Evolutionary conservation across 352 stramenopile genomes (phyloP).

Genomic region (Phytophthora cryptogea): DNA sequence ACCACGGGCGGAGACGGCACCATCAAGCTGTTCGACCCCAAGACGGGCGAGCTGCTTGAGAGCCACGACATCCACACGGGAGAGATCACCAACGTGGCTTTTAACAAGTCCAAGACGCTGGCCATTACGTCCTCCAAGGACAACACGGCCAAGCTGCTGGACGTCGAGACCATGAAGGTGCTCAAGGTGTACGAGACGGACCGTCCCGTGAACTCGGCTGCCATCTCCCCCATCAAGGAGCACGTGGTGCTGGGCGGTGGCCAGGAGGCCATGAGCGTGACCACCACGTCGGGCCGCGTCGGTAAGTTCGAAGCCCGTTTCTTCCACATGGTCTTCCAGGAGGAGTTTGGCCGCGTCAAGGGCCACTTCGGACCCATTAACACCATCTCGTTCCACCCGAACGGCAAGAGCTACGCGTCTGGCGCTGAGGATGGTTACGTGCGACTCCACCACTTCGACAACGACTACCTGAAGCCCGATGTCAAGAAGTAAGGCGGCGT

Average conservation of each 20-base stretch:
- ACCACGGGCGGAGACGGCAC: slow-evolving; percentile 82
- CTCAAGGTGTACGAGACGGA: slow-evolving; percentile 99
- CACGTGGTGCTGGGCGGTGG: slow-evolving; percentile 97
- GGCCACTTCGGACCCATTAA: slow-evolving; percentile 99
- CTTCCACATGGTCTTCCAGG: slow-evolving; percentile 98
- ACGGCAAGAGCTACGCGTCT: slow-evolving; percentile 98
- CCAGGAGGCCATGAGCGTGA: slow-evolving; percentile 99
- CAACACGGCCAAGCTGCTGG: slow-evolving; percentile 96
- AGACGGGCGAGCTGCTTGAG: slow-evolving; percentile 65
- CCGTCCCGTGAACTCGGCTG: slow-evolving; percentile 97
- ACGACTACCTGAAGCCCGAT: slow-evolving; percentile 94
- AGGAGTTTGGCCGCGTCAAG: slow-evolving; percentile 98
- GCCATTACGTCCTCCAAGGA: slow-evolving; percentile 98
- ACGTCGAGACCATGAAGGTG: slow-evolving; percentile 95
- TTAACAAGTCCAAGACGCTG: slow-evolving; percentile 97
- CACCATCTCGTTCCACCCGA: slow-evolving; percentile 97
- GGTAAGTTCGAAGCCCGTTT: slow-evolving; percentile 97
- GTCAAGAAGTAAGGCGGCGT: slow-evolving; percentile 22
- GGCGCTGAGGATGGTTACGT: slow-evolving; percentile 99
- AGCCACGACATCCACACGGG: slow-evolving; percentile 94
- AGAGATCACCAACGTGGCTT: slow-evolving; percentile 96
- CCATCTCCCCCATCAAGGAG: slow-evolving; percentile 96
- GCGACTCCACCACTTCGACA: slow-evolving; percentile 97
- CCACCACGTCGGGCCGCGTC: slow-evolving; percentile 92
- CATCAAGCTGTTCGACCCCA: slow-evolving; percentile 83